Percentiles rank a stretch among this genome's conserved stretches.
These are phyloP conservation scores for Breynia disticha DNA, from an alignment of 441 rosid genomes.

Conservation along the genomic window DNA sequence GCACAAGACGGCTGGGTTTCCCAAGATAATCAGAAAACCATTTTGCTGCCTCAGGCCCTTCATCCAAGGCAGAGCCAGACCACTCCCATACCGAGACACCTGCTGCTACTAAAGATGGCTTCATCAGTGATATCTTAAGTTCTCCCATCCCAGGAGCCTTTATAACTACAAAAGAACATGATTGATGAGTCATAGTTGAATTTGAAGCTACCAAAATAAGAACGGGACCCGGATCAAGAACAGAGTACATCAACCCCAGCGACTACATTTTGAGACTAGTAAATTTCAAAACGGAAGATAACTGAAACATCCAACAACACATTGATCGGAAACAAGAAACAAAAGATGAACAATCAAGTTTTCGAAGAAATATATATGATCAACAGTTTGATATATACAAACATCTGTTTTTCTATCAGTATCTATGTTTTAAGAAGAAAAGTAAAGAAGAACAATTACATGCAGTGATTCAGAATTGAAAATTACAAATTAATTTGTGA, in stretches of 20 bases:
- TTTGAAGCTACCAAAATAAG: neutral
- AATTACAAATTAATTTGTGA: neutral
- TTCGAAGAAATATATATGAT: too few relatives aligned
- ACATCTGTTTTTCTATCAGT: too few relatives aligned
- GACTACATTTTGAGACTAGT: constrained; percentile 1
- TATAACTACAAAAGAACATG: constrained; percentile 32
- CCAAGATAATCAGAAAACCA: constrained; percentile 72
- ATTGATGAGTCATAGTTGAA: constrained; percentile 3
- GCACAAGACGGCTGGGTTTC: constrained; percentile 68
- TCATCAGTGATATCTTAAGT: constrained; percentile 51
- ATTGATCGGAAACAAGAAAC: too few relatives aligned
- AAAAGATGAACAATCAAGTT: too few relatives aligned
- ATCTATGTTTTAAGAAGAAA: too few relatives aligned
- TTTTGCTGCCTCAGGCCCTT: constrained; percentile 69
- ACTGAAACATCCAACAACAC: too few relatives aligned
- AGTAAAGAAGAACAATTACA: neutral
- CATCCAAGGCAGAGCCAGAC: constrained; percentile 86
- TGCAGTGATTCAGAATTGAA: neutral
- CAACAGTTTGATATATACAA: too few relatives aligned
- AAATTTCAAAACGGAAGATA: too few relatives aligned
- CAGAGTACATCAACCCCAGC: too few relatives aligned
- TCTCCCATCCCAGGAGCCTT: constrained; percentile 75
- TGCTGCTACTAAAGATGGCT: constrained; percentile 29
- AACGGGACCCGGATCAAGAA: neutral
- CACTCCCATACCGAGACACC: constrained; percentile 86